phyloP scores from a whole-genome alignment of 345 rosid genomes.

The Carallia brachiata region DNA sequence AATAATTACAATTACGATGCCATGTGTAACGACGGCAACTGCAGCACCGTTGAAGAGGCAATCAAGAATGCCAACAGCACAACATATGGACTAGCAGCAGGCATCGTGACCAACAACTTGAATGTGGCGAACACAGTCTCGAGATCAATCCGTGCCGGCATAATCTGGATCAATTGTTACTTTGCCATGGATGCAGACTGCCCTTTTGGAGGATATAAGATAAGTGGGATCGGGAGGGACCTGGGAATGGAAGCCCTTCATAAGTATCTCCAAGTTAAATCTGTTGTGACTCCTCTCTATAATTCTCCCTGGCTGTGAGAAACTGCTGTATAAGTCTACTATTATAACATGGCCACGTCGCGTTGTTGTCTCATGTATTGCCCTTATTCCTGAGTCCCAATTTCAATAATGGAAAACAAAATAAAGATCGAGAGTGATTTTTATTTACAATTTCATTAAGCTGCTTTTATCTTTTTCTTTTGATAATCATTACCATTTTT shows the following conservation, averaged over 20 bases:
- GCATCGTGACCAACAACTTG: slow-evolving; percentile 58
- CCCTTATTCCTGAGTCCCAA: background rate
- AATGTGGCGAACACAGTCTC: slow-evolving; percentile 66
- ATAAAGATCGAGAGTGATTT: background rate
- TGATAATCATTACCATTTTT: no score
- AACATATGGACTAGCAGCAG: slow-evolving; percentile 73
- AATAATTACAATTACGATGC: no score
- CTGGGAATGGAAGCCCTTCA: slow-evolving; percentile 58
- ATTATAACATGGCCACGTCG: background rate
- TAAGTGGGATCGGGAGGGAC: slow-evolving; percentile 75
- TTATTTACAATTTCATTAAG: no score
- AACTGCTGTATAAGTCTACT: background rate
- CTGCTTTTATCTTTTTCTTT: no score
- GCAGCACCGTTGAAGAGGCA: slow-evolving; percentile 72
- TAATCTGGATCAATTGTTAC: slow-evolving; percentile 72
- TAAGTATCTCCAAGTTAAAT: slow-evolving; percentile 60
- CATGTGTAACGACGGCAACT: background rate
- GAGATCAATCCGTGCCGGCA: slow-evolving; percentile 64
- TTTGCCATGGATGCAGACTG: slow-evolving; percentile 53
- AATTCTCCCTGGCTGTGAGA: slow-evolving; percentile 68
- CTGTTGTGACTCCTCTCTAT: slow-evolving; percentile 62
- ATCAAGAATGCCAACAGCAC: slow-evolving; percentile 61
- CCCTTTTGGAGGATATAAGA: slow-evolving; percentile 70
- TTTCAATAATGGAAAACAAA: background rate
- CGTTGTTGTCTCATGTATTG: background rate